These are phyloP conservation scores for Actinidia polygama DNA, from an alignment of 179 eudicot species.

Conservation along the genomic window DNA sequence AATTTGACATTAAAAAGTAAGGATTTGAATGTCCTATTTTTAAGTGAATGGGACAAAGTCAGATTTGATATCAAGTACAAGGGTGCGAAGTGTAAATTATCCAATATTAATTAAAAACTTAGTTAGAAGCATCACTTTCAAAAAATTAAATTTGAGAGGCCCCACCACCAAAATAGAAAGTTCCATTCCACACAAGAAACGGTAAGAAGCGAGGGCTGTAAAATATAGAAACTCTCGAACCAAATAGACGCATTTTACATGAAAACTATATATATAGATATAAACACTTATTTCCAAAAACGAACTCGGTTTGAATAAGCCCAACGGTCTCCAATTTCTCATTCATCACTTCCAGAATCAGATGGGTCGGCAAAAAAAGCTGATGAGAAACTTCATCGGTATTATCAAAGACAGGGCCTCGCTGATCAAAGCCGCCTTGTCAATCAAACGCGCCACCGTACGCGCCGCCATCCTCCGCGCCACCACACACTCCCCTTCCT, in stretches of 20 bases:
- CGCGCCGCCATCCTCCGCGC: conserved; percentile 59
- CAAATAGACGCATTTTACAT: background rate
- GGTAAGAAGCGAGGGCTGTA: too few relatives aligned
- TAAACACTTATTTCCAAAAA: background rate
- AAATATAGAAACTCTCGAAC: background rate
- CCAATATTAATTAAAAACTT: too few relatives aligned
- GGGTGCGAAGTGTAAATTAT: too few relatives aligned
- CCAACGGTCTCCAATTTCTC: background rate
- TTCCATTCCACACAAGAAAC: too few relatives aligned
- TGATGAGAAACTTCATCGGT: conserved; percentile 34
- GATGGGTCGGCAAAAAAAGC: conserved; percentile 16
- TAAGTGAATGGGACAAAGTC: too few relatives aligned
- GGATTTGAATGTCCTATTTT: too few relatives aligned
- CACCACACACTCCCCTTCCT: conserved; percentile 52
- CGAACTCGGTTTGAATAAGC: too few relatives aligned
- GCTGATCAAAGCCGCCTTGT: conserved; percentile 50
- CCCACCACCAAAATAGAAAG: too few relatives aligned
- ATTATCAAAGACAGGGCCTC: conserved; percentile 59
- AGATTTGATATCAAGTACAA: too few relatives aligned
- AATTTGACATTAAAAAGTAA: too few relatives aligned
- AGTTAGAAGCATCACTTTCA: too few relatives aligned
- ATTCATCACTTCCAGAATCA: background rate
- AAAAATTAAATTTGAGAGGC: too few relatives aligned
- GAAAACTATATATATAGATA: background rate
- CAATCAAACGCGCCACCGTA: conserved; percentile 33